Conservation (phyloP, 106 monocot species). For the Cymbidium sinense region DNA sequence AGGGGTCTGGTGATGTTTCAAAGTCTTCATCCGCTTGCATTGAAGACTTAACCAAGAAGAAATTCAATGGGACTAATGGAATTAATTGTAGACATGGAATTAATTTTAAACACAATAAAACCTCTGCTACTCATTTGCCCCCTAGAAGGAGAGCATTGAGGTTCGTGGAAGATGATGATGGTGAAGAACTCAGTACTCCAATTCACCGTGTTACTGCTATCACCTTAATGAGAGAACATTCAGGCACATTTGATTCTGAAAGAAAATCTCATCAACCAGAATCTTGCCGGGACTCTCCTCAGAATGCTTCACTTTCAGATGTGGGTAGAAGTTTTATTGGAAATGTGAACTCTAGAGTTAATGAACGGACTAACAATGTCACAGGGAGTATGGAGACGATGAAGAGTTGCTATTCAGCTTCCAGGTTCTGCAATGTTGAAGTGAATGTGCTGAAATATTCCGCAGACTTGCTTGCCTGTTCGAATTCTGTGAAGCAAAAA, state of each 20-base stretch:
- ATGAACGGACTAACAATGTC: not conserved
- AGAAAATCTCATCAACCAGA: not conserved
- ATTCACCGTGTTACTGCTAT: not conserved
- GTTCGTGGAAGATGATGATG: constrained; percentile 3
- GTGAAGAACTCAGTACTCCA: constrained; percentile 1
- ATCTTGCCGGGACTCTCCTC: not conserved
- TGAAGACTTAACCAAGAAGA: not conserved
- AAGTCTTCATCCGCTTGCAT: not conserved
- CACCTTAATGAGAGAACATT: not conserved
- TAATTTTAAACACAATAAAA: constrained; percentile 5
- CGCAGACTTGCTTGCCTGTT: not conserved
- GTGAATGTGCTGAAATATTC: not conserved
- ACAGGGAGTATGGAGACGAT: not conserved
- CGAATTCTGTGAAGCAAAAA: not conserved
- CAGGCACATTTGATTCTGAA: constrained; percentile 2
- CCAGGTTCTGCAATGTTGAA: not conserved
- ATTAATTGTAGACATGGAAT: not conserved
- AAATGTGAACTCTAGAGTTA: not conserved
- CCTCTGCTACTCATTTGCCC: not conserved
- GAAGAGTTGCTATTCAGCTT: constrained; percentile 2
- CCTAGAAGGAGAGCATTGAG: not conserved
- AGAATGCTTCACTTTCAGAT: constrained; percentile 1
- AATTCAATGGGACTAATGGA: not conserved
- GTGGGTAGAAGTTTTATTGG: not conserved
- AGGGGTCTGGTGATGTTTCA: not conserved